Conservation (phyloP, 441 rosid genomes). For the Corymbia calophylla region DNA sequence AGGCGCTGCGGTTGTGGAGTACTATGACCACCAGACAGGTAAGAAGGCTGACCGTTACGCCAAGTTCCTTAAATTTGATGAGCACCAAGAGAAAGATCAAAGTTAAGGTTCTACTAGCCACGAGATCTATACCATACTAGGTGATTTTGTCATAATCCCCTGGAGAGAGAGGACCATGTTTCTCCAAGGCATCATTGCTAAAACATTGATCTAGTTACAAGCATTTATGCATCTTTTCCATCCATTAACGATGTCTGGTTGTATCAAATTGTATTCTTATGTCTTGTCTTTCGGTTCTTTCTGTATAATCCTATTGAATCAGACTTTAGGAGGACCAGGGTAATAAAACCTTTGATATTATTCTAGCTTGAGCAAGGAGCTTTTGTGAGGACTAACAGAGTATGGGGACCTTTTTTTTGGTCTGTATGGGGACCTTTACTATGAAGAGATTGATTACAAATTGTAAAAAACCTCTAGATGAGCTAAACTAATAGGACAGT, state of each 20-base stretch:
- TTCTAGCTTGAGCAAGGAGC: background rate
- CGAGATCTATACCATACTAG: background rate
- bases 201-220: background rate
- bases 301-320: background rate
- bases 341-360: background rate
- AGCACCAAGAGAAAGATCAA: background rate
- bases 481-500: background rate
- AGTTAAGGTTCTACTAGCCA: background rate
- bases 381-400: background rate
- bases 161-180: background rate
- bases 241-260: background rate
- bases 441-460: background rate
- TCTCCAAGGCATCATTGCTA: background rate
- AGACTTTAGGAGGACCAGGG: background rate
- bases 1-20: constrained; percentile 1
- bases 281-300: background rate
- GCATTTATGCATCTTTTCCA: background rate
- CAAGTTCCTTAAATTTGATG: background rate
- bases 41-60: background rate
- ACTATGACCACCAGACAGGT: constrained; percentile 1
- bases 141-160: background rate
- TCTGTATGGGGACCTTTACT: background rate
- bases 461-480: background rate
- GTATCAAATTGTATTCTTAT: background rate
- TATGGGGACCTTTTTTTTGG: background rate